Base-by-base conservation (phyloP, 176 grass and related monocot genomes). In the Ensete glaucum region DNA sequence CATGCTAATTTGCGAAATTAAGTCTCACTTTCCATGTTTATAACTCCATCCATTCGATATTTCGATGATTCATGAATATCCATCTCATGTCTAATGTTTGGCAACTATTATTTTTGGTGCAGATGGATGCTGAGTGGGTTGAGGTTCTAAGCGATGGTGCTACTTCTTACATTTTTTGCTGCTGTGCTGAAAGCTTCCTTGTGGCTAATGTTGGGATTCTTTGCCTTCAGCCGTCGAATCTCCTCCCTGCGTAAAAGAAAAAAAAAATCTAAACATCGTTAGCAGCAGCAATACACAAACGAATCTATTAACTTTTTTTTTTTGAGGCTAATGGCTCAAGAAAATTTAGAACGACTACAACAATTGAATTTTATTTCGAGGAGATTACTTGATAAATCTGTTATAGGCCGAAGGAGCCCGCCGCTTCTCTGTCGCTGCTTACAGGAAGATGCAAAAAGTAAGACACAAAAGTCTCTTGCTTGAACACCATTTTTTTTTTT, bases 361-460 rank as follows among this genome's bases (percentile, higher is more conserved):
- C 4, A 43, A 54, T 60, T 1, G 69, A 56, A 2, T 6, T 43
- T 43, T 43, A 1, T 20, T 81, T 3, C 11, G 56, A 64, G 22
- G 54, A 64, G 85, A 87, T 89, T 67, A 92, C 87, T 92, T 92
- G 70, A 89, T 92, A 81, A 92, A 92, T 85, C 84, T 80, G 54
- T 92, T 92, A 54, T 92, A 92, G 26, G 90, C 90, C 58, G 90
- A 92, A 24, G 90, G 90, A 87, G 87, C 74, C 11, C 90, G 84
- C 21, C 87, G 89, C 71, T 92, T 92, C 82, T 89, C 84, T 1
- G 82, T 77, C 55, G 84, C 85, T 87, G 74, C 11, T 69, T 15
- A 22, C 50, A 60, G 54, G 68, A 76, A 15, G 34, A 43, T 43
- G 34, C 34, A 43, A 43, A 0, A 43, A 43, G 34, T 43, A 43